These are phyloP conservation scores for Apiospora phragmitis DNA, from an alignment of 2,329 filamentous ascomycete genomes.

Conservation along the genomic window DNA sequence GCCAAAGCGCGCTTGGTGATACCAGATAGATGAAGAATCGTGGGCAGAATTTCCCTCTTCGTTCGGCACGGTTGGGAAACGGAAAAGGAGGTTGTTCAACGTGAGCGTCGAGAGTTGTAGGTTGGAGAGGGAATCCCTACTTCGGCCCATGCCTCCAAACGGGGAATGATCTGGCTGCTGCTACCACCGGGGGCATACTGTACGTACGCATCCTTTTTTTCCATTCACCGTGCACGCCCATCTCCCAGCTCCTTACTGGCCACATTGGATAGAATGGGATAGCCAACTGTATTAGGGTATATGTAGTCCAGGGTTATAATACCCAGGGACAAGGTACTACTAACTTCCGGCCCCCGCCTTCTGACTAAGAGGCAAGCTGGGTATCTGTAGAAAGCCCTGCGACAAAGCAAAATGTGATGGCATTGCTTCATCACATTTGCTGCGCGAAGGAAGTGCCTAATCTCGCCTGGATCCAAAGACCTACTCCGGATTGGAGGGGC, in stretches of 20 bases:
- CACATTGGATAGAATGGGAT: neutral
- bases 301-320: neutral
- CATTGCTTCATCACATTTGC: neutral
- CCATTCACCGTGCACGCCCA: neutral
- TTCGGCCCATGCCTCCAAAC: neutral
- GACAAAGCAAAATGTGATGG: neutral
- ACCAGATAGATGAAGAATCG: neutral
- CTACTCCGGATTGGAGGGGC: neutral
- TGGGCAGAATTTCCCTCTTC: neutral
- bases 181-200: neutral
- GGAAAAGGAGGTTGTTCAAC: conserved; percentile 1
- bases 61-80: neutral
- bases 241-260: neutral
- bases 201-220: neutral
- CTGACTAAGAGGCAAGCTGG: neutral
- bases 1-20: conserved; percentile 2
- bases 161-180: neutral
- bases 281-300: neutral
- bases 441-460: neutral
- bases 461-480: neutral
- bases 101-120: neutral
- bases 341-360: neutral
- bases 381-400: neutral
- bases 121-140: neutral
- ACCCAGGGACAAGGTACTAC: neutral